Conservation (phyloP, 1,139 yeast genomes). For the Ogataea hybrid region DNA sequence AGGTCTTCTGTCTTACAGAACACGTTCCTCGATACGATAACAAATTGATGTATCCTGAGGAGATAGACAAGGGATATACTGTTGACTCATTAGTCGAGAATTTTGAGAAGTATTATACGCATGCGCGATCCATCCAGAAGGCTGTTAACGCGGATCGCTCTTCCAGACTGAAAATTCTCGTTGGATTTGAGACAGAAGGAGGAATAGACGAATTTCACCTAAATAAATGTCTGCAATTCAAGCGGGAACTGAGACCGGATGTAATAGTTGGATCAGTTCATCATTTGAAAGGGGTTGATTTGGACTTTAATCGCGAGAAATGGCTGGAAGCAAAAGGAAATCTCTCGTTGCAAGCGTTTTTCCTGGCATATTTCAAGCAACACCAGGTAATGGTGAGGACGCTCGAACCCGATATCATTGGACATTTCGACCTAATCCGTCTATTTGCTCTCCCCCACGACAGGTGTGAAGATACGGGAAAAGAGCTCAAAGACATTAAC, state of each 20-base stretch:
- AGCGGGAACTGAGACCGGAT: slow-evolving; percentile 46
- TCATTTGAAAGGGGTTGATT: slow-evolving; percentile 72
- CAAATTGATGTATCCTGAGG: slow-evolving; percentile 80
- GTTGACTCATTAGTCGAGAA: slow-evolving; percentile 41
- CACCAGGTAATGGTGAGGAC: slow-evolving; percentile 57
- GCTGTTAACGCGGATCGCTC: slow-evolving; percentile 32
- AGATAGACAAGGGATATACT: slow-evolving; percentile 50
- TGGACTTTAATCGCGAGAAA: slow-evolving; percentile 61
- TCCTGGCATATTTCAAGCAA: slow-evolving; percentile 61
- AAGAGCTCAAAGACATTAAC: slow-evolving; percentile 35
- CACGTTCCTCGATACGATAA: slow-evolving; percentile 80
- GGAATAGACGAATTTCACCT: slow-evolving; percentile 62
- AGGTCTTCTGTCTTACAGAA: slow-evolving; percentile 80
- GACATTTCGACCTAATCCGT: slow-evolving; percentile 87
- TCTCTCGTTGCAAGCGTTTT: slow-evolving; percentile 41
- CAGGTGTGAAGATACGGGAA: slow-evolving; percentile 40
- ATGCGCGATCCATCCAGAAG: slow-evolving; percentile 57
- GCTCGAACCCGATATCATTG: slow-evolving; percentile 69
- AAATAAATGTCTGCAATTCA: slow-evolving; percentile 41
- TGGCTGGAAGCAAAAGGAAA: slow-evolving; percentile 55
- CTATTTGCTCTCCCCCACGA: slow-evolving; percentile 47
- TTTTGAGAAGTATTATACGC: slow-evolving; percentile 56
- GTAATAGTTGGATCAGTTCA: slow-evolving; percentile 89
- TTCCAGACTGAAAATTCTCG: slow-evolving; percentile 48
- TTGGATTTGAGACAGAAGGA: slow-evolving; percentile 90